Percentiles rank a stretch among this genome's conserved stretches.
Evolutionary conservation across 2,329 filamentous ascomycete genomes (phyloP).

Genomic region (Neofusicoccum parvum): DNA sequence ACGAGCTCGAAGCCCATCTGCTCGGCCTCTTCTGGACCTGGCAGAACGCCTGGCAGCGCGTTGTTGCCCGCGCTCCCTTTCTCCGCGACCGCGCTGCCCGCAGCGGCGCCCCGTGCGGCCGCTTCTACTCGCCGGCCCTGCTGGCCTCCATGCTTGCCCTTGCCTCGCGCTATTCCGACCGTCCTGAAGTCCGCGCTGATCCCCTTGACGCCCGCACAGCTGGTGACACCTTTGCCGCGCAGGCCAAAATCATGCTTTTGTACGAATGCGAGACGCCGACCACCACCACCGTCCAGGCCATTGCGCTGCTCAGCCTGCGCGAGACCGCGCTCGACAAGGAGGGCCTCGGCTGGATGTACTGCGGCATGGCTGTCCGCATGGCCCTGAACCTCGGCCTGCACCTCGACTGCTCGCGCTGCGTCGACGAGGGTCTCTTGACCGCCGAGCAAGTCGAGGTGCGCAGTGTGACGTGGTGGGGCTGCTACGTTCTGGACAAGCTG

Average conservation of each 20-base stretch:
- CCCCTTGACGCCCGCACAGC: not conserved
- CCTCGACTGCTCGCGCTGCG: not conserved
- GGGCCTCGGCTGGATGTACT: not conserved
- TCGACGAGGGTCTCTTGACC: not conserved
- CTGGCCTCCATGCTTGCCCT: not conserved
- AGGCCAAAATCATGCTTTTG: not conserved
- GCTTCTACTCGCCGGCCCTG: not conserved
- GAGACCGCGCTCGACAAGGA: not conserved
- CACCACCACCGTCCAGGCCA: not conserved
- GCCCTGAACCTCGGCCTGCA: slow-evolving; percentile 1
- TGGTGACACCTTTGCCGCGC: not conserved
- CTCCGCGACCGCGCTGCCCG: not conserved
- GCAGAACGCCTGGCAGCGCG: not conserved
- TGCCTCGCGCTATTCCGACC: not conserved
- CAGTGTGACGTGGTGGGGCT: slow-evolving; percentile 6
- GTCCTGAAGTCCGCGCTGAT: not conserved
- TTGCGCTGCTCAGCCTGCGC: not conserved
- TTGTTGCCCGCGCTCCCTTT: not conserved
- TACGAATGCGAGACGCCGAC: not conserved
- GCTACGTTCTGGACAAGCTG: slow-evolving; percentile 4
- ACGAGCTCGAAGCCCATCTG: not conserved
- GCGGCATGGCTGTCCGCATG: not conserved
- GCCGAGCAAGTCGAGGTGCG: not conserved
- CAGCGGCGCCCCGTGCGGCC: not conserved
- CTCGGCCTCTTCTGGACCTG: not conserved